Conservation (phyloP, 257 asterid genomes). For the Perilla frutescens region DNA sequence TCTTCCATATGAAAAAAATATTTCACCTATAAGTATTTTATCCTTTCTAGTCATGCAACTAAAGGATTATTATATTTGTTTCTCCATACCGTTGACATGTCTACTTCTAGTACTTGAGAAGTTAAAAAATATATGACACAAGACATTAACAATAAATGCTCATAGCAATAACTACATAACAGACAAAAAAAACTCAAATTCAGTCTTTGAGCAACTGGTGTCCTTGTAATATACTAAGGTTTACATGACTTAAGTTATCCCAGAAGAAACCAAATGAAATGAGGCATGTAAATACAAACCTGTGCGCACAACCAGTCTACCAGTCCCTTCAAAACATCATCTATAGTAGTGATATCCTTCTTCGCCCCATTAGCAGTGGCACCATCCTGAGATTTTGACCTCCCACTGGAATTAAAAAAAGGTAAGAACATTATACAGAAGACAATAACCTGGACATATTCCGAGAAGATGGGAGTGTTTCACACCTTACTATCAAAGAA, state of each 20-base stretch:
- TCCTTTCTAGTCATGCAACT: constrained; percentile 11
- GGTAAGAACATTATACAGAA: constrained; percentile 28
- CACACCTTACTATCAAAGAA: constrained; percentile 77
- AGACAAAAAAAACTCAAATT: constrained; percentile 4
- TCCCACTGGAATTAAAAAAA: constrained; percentile 60
- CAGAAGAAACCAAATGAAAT: constrained; percentile 11
- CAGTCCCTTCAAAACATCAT: constrained; percentile 80
- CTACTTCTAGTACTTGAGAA: constrained; percentile 6
- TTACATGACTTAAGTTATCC: constrained; percentile 7
- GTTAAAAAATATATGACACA: neutral
- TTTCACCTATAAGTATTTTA: neutral
- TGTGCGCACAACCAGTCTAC: constrained; percentile 93
- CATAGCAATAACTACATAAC: constrained; percentile 1
- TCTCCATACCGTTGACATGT: constrained; percentile 6
- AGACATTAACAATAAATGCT: neutral
- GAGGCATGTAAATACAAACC: constrained; percentile 49
- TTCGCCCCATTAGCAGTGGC: constrained; percentile 58
- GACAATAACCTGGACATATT: constrained; percentile 15
- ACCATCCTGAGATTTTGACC: constrained; percentile 61
- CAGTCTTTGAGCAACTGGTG: constrained; percentile 7
- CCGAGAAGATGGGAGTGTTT: constrained; percentile 12
- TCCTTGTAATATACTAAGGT: constrained; percentile 15
- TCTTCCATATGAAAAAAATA: neutral
- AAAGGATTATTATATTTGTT: neutral
- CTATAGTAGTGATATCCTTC: constrained; percentile 54